Conservation (phyloP, 2,329 filamentous ascomycete species). For the Arachnopeziza araneosa region DNA sequence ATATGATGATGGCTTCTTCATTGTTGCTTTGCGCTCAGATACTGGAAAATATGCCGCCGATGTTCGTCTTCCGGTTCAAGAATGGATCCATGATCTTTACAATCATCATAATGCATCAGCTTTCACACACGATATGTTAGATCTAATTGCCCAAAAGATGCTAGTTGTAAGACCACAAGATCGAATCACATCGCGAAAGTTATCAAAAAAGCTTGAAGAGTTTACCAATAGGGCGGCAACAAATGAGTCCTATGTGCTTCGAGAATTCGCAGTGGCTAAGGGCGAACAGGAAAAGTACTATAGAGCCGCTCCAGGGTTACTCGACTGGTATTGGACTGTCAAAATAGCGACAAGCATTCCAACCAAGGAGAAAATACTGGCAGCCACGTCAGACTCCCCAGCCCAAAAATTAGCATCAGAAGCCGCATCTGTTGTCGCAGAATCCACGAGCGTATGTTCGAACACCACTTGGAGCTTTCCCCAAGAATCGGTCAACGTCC, state of each 20-base stretch:
- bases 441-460: no score
- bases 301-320: no score
- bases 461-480: no score
- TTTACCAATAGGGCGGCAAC: not conserved
- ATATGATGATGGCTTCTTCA: not conserved
- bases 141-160: not conserved
- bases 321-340: no score
- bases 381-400: no score
- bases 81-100: constrained; percentile 4
- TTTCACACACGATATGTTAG: constrained; percentile 4
- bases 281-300: no score
- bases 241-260: not conserved
- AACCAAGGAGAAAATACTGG: no score
- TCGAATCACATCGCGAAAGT: not conserved
- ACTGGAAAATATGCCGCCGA: not conserved
- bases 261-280: no score
- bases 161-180: not conserved
- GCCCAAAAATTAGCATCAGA: no score
- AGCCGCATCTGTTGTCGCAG: no score
- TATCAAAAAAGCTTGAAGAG: not conserved
- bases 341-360: no score
- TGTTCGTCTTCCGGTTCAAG: not conserved
- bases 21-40: not conserved
- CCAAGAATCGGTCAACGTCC: no score
- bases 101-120: not conserved